Conservation (phyloP, 257 asterid genomes). For the Nyctanthes arbortristis region DNA sequence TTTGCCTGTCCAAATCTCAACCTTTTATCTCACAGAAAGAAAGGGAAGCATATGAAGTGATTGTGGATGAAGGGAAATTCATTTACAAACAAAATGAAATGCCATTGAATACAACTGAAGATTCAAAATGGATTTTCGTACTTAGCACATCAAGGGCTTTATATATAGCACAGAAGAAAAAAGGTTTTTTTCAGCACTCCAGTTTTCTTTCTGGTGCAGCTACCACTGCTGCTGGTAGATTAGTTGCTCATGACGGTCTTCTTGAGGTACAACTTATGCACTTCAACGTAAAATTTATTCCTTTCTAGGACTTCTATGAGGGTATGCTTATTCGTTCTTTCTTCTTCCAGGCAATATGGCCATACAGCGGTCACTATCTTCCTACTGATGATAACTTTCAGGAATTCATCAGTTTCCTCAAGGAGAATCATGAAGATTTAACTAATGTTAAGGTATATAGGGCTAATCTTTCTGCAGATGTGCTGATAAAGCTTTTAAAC, state of each 20-base stretch:
- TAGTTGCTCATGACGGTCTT: conserved; percentile 52
- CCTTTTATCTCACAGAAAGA: conserved; percentile 39
- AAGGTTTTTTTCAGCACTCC: conserved; percentile 64
- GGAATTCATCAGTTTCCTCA: conserved; percentile 51
- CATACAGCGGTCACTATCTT: conserved; percentile 78
- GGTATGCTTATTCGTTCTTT: neutral
- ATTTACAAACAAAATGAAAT: conserved; percentile 47
- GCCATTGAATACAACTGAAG: conserved; percentile 46
- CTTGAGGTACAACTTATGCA: conserved; percentile 49
- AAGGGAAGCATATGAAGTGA: conserved; percentile 60
- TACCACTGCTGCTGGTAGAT: conserved; percentile 67
- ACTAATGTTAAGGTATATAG: conserved; percentile 59
- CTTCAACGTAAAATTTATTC: neutral
- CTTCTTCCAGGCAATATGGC: conserved; percentile 62
- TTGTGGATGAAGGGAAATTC: conserved; percentile 54
- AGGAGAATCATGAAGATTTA: conserved; percentile 55
- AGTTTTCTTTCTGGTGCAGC: conserved; percentile 64
- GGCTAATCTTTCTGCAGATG: too few relatives aligned
- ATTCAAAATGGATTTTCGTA: conserved; percentile 72
- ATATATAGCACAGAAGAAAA: conserved; percentile 54
- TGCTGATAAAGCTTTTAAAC: too few relatives aligned
- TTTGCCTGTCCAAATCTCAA: neutral
- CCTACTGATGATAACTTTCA: conserved; percentile 78
- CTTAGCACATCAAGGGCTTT: conserved; percentile 57
- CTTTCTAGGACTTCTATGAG: neutral